Evolutionary conservation across 345 rosid genomes (phyloP), one percentile per base, ranked within the genome.

Genomic region (Eutrema japonicum): DNA sequence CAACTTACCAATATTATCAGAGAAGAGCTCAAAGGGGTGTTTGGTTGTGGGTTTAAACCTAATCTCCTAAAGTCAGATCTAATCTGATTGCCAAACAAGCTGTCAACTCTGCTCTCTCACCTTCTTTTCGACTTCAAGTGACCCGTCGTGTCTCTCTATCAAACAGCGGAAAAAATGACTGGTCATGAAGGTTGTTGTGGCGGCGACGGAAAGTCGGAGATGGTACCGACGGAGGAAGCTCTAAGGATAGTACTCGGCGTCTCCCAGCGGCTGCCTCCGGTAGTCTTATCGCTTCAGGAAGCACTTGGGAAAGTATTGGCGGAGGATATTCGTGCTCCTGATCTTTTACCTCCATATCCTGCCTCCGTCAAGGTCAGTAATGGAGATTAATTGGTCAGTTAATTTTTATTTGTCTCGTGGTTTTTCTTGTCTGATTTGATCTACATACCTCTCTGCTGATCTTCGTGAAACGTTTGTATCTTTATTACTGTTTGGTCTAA

Each of bases 311-410:
- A 85, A 79, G 89, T 92, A 6, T 80, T 92, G 68, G 97, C 92
- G 40, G 91, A 92, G 64, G 96, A 92, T 76, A 82, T 95, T 65
- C 83, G 80, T 12, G 88, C 97, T 26, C 88, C 88, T 41, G 96
- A 92, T 75, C 99, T 96, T 71, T 74, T 90, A 10, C 99, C 99
- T 76, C 97, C 99, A 29, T 91, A 94, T 79, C 92, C 90, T 18
- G 99, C 99, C 78, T 94, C 96, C 16, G 76, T 87, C 60, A 95
- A 92, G 91, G 96, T 91, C 40, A 26, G n/a, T 42, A 63, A 8
- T 32, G 9, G 18, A 3, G 29, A 5, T 53, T 62, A 33, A 41
- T 43, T 62, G 11, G 4, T 10, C 30, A 2, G 58, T 26, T 10
- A 16, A 57, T 9, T 16, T 7, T 22, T 1, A 22, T 22, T 22